A percentile compares a stretch with the other conserved stretches of the same genome.
Evolutionary conservation across 139 green algal genomes (phyloP).

Genomic region (Edaphochlamys debaryana): DNA sequence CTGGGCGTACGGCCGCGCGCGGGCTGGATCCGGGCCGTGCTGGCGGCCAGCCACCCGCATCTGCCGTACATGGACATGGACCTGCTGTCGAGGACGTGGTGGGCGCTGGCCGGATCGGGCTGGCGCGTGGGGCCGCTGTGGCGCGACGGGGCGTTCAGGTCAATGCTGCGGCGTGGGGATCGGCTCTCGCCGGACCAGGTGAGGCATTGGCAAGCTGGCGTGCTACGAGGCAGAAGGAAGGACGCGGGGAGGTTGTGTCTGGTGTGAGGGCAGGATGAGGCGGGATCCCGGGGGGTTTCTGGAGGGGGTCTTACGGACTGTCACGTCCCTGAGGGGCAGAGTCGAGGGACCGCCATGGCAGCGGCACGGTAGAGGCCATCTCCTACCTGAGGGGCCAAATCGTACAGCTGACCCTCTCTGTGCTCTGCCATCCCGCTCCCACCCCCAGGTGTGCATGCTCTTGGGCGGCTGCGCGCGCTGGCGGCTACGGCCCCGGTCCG

Average conservation of each 20-base stretch:
- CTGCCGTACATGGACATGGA: not conserved
- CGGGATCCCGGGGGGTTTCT: too few relatives aligned
- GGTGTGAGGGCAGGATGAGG: too few relatives aligned
- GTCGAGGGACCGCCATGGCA: too few relatives aligned
- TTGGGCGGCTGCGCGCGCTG: constrained; percentile 6
- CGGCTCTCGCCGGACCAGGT: constrained; percentile 1
- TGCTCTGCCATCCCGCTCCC: not conserved
- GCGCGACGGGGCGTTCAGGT: not conserved
- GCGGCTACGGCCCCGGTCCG: not conserved
- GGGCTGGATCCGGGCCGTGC: not conserved
- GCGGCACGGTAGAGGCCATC: too few relatives aligned
- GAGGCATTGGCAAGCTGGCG: not conserved
- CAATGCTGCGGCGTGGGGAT: not conserved
- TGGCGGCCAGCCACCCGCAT: not conserved
- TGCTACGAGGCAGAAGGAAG: not conserved
- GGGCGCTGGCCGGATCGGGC: constrained; percentile 15
- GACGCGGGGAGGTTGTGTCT: too few relatives aligned
- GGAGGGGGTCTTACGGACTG: too few relatives aligned
- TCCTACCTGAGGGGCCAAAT: too few relatives aligned
- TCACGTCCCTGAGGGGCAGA: not conserved
- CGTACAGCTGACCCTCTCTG: not conserved
- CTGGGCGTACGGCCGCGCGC: not conserved
- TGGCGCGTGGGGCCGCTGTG: not conserved
- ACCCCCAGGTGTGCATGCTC: constrained; percentile 14
- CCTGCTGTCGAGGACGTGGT: constrained; percentile 5